These are phyloP conservation scores for Ogataea ramenticola DNA, from an alignment of 805 yeast species.

Conservation along the genomic window DNA sequence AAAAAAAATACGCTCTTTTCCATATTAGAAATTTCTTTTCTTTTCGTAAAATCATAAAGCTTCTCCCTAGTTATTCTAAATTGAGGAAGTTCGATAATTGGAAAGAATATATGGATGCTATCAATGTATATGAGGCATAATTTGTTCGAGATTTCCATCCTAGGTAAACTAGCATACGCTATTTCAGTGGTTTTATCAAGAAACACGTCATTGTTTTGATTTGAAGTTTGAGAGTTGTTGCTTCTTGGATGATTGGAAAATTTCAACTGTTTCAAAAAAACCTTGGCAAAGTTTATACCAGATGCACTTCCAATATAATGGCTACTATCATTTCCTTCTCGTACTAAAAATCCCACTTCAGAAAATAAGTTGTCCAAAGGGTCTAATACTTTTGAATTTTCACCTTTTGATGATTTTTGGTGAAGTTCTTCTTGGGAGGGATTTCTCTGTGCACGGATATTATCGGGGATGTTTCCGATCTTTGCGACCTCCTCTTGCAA, in stretches of 20 bases:
- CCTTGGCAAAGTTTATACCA: conserved; percentile 1
- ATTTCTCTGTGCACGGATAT: too few species aligned
- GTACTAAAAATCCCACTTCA: conserved; percentile 1
- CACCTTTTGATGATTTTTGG: neutral
- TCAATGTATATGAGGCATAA: conserved; percentile 2
- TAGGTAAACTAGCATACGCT: neutral
- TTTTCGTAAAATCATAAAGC: too few species aligned
- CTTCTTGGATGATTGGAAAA: neutral
- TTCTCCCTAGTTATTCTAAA: neutral
- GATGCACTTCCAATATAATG: conserved; percentile 4
- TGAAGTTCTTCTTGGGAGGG: neutral
- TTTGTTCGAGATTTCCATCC: neutral
- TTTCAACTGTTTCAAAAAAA: conserved; percentile 1
- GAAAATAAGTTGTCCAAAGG: neutral
- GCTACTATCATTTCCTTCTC: neutral
- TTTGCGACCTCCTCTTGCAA: too few species aligned
- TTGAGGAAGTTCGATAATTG: neutral
- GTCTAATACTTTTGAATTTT: neutral
- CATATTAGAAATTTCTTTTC: too few species aligned
- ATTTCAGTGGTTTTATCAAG: neutral
- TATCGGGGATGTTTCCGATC: too few species aligned
- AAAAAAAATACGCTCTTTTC: neutral
- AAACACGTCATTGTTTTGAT: neutral
- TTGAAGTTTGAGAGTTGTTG: too few species aligned
- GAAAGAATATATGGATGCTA: conserved; percentile 2